Conservation (phyloP, 2,329 filamentous ascomycete genomes). For the Aspergillus piperis region DNA sequence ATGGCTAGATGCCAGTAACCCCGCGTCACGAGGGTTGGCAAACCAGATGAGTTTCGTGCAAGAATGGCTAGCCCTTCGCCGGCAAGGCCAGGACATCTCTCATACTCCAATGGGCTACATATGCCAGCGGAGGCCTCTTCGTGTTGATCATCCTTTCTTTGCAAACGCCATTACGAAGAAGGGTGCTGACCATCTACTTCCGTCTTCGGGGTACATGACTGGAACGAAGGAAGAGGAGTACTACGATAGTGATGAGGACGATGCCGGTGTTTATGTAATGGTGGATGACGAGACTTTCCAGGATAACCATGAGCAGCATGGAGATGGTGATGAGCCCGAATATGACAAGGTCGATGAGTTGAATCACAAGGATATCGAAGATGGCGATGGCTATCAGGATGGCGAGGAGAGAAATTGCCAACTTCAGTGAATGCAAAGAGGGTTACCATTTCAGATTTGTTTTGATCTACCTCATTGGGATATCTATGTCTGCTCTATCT, state of each 20-base stretch:
- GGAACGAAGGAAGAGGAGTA: slow-evolving; percentile 1
- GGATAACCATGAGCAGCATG: background rate
- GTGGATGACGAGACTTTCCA: no score
- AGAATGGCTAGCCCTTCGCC: slow-evolving; percentile 36
- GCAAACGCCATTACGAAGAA: no score
- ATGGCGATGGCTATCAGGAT: background rate
- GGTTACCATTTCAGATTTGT: no score
- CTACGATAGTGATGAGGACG: slow-evolving; percentile 13
- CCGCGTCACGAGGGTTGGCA: background rate
- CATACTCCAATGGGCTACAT: slow-evolving; percentile 41
- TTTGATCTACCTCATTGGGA: no score
- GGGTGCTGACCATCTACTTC: no score
- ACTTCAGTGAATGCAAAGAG: no score
- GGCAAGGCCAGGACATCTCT: slow-evolving; percentile 38
- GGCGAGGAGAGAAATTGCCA: no score
- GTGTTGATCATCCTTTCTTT: slow-evolving; percentile 31
- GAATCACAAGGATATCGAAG: background rate
- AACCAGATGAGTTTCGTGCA: slow-evolving; percentile 33
- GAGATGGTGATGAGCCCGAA: background rate
- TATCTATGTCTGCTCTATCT: no score
- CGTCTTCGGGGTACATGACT: no score
- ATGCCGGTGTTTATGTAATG: background rate
- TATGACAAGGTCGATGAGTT: background rate
- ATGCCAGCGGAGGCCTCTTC: slow-evolving; percentile 31
- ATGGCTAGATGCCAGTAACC: background rate